Base-by-base conservation (phyloP, 2,329 filamentous ascomycete species). In the Xylariaceae sp. region DNA sequence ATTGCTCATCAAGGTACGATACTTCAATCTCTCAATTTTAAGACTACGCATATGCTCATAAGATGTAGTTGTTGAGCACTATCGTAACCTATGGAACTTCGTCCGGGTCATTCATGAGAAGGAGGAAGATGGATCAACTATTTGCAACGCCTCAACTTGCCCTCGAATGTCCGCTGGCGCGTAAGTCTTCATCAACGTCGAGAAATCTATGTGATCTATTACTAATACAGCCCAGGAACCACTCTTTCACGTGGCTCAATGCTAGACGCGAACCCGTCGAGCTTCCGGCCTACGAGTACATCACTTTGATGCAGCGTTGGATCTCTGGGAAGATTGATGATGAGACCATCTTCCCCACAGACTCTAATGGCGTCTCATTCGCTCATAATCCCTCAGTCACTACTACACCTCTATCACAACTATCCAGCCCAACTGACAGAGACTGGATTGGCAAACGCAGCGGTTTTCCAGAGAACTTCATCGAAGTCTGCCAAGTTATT, bases 161-260 rank as follows among this genome's bases (percentile, higher is more conserved):
- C 90, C 91, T 37, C 88, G 86, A 49, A 96, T 95, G 88, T 94
- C 91, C 47, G 93, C 93, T 60, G 92, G 92, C 67, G 77, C 82
- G 91, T 95, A 75, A 75, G 90, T 33, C 29, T 27, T 38, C 5
- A 32, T 22, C 45, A 21, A 22, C 8, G 8, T 23, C 34, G 20
- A 16, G 6, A 32, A 19, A 19, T 20, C 17, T 17, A 19, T 5
- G 3, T 14, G 8, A 14, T 12, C 11, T 6, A 6, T 17, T 36
- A 20, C 51, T 49, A 19, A 50, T 37, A 8, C 16, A 6, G 19
- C 17, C 29, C 17, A 83, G 79, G n/a, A 94, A 93, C 60, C 86
- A 95, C 67, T 95, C 89, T 21, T 97, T 95, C 67, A 96, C 91
- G 39, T 97, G 92, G 92, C 80, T 97, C 44, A 94, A 96, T 68